Base-by-base conservation (phyloP, 257 asterid genomes). In the Solanum megistacrolobum region DNA sequence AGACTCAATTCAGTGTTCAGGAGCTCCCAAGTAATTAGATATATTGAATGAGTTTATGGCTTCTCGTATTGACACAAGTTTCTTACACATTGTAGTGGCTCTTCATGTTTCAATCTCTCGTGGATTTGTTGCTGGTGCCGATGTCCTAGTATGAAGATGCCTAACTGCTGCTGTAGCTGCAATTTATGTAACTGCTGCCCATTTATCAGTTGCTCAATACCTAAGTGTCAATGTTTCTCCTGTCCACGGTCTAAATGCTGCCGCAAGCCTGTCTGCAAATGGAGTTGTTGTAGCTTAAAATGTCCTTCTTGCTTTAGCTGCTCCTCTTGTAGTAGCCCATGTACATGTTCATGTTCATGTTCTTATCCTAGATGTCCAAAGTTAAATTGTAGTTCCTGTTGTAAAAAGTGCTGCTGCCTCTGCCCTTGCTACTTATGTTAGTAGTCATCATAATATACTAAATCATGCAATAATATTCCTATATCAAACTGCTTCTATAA, bases 391-490 rank as follows among this genome's bases (percentile, higher is more conserved):
- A 91, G 92, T 89, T 91, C 93, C 41, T 90, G 94, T 87, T 93
- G 94, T 93, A 89, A 91, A 92, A 92, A 88, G 78, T 78, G 60
- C 86, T 87, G 86, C 86, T 93, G 93, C 92, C 89, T 92, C 89
- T 91, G 87, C 89, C 93, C 95, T 82, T 94, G 94, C 92, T 91
- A 89, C 91, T 87, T 91, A 38, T 94, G 95, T 92, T 93, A 75
- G 90, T 94, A 93, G 90, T 83, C 88, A 12, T 83, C 88, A 12
- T 48, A 31, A 21, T 82, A 21, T 82, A 82, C 36, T 29, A 82
- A 18, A 82, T 48, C 69, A 31, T 82, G 86, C 86, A 82, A 48
- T 82, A 82, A 82, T 65, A 65, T 82, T 81, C 43, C 69, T 82
- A 31, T 82, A 82, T 48, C 39, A 82, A 48, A 82, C 38, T 48